Evolutionary conservation across 768 basidiomycete genomes (phyloP).

Genomic region (Thelephora ganbajun): DNA sequence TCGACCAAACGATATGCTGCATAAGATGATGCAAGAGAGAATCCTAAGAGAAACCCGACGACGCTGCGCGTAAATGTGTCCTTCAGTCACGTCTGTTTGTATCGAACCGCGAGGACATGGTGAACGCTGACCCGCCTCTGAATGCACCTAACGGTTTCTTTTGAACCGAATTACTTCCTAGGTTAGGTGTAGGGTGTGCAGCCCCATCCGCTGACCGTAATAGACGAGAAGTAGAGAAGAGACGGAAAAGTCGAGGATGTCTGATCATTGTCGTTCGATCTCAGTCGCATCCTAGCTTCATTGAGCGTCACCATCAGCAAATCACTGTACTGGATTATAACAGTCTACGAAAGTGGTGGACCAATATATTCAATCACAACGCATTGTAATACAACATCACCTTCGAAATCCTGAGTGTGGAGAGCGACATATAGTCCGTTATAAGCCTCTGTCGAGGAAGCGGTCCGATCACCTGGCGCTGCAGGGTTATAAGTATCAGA

Average conservation of each 20-base stretch:
- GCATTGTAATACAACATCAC: too few species aligned
- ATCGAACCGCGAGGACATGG: too few species aligned
- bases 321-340: too few species aligned
- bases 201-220: conserved; percentile 25
- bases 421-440: too few species aligned
- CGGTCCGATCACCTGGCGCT: too few species aligned
- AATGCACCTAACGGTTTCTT: conserved; percentile 63
- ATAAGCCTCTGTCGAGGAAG: too few species aligned
- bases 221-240: conserved; percentile 29
- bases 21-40: conserved; percentile 76
- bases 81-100: not conserved
- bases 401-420: too few species aligned
- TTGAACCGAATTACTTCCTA: conserved; percentile 39
- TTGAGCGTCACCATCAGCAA: too few species aligned
- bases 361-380: too few species aligned
- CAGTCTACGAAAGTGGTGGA: too few species aligned
- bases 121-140: conserved; percentile 24
- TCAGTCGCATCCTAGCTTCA: not conserved
- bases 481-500: too few species aligned
- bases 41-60: conserved; percentile 78
- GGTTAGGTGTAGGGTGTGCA: conserved; percentile 23
- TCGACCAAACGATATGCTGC: conserved; percentile 83
- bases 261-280: not conserved
- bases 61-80: conserved; percentile 29
- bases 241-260: conserved; percentile 14